Base-by-base conservation (phyloP, 768 basidiomycete genomes). In the Lactifluus hygrophoroides region DNA sequence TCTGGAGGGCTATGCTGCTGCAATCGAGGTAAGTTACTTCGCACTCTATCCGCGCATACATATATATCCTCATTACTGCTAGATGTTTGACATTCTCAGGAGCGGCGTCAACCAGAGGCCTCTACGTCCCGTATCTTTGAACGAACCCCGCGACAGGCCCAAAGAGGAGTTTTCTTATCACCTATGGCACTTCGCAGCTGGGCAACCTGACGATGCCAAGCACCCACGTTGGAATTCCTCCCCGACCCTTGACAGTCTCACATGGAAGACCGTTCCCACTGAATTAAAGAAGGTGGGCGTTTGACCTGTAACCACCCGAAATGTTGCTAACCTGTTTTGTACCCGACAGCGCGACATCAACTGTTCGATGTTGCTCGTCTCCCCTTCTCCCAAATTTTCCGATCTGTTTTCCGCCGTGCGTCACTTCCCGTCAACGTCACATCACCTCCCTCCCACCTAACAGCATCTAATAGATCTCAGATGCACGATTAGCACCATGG, bases 161-260 rank as follows among this genome's bases (percentile, higher is more conserved):
- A 62, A 51, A 28, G 54, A 64, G 37, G 50, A 54, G 28, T 46
- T 51, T 48, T 32, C 56, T 40, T 51, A 45, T 53, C 54, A 63
- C 40, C 28, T 63, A 5, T 63, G 63, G 50, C 64, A 64, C 55
- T 52, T 63, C 19, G 64, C 64, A 8, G 64, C 64, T 23, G 64
- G 57, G 7, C 40, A 64, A 25, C 64, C 64, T 23, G 64, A 64
- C 38, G 46, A 38, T 44, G 54, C 64, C 30, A 53, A 51, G 43
- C 27, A 43, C 16, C 64, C 64, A 34, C 21, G 14, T 27, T 60
- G 51, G 42, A 64, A 64, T 43, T 23, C 11, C 17, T 59, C 51
- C 13, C 37, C 57, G 13, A 21, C 54, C 32, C 62, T 64, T 37
- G 64, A 64, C 44, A 45, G 34, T 21, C 57, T 64, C 42, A 55